These are phyloP conservation scores for Peronospora farinosa DNA, from an alignment of 352 stramenopile genomes.

Conservation along the genomic window DNA sequence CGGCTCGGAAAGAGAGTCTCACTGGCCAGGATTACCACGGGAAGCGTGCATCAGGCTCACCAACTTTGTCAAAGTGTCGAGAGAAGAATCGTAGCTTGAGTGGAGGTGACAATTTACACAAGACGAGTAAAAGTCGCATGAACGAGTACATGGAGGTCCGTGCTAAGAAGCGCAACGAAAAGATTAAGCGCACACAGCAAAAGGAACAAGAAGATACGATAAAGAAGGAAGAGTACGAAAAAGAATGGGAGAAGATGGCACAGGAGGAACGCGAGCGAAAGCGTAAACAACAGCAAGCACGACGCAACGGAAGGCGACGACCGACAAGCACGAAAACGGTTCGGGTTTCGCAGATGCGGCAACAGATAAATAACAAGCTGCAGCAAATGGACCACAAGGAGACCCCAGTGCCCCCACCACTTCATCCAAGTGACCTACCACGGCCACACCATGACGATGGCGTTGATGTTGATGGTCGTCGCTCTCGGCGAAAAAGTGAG, in stretches of 20 bases:
- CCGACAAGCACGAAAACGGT: slow-evolving; percentile 79
- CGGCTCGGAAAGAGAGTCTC: slow-evolving; percentile 23
- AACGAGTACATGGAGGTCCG: slow-evolving; percentile 86
- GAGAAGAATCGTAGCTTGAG: slow-evolving; percentile 42
- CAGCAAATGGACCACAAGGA: slow-evolving; percentile 43
- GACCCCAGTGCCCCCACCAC: slow-evolving; percentile 5
- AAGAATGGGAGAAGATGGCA: slow-evolving; percentile 85
- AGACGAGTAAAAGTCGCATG: slow-evolving; percentile 70
- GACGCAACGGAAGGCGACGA: slow-evolving; percentile 54
- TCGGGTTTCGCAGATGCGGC: slow-evolving; percentile 76
- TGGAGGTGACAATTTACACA: slow-evolving; percentile 25
- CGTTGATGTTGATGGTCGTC: slow-evolving; percentile 26
- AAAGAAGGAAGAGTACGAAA: slow-evolving; percentile 82
- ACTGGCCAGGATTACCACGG: slow-evolving; percentile 15
- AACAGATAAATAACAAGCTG: slow-evolving; percentile 75
- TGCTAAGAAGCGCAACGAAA: slow-evolving; percentile 69
- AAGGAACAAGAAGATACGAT: slow-evolving; percentile 67
- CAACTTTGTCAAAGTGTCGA: slow-evolving; percentile 31
- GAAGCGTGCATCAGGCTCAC: slow-evolving; percentile 28
- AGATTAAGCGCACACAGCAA: slow-evolving; percentile 67
- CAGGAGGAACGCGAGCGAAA: slow-evolving; percentile 81
- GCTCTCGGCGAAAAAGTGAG: slow-evolving; percentile 38
- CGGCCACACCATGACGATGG: slow-evolving; percentile 27
- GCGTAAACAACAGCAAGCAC: slow-evolving; percentile 69
- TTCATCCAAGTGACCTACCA: slow-evolving; percentile 20